Evolutionary conservation across 768 basidiomycete genomes (phyloP).

Genomic region (Tulasnella sp.): DNA sequence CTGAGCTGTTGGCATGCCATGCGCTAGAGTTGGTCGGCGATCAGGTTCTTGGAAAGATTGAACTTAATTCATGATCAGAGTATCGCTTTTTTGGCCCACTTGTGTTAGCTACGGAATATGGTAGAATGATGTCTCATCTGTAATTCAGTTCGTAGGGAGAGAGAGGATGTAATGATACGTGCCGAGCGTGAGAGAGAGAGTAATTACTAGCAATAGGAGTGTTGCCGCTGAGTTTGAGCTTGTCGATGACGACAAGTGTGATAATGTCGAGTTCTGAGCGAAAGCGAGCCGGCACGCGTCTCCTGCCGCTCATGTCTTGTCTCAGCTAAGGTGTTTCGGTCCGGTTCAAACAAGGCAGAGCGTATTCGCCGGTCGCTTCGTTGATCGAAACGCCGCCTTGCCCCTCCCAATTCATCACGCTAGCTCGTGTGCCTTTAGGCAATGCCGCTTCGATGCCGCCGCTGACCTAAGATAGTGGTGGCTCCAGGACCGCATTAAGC

Average conservation of each 20-base stretch:
- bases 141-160: not conserved
- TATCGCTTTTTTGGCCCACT: too few relatives aligned
- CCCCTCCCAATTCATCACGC: too few relatives aligned
- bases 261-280: too few relatives aligned
- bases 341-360: too few relatives aligned
- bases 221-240: not conserved
- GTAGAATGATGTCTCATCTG: not conserved
- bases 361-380: too few relatives aligned
- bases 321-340: too few relatives aligned
- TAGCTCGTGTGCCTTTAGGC: constrained; percentile 1
- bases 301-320: too few relatives aligned
- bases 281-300: too few relatives aligned
- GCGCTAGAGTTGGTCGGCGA: not conserved
- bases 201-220: not conserved
- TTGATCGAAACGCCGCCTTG: too few relatives aligned
- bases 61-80: not conserved
- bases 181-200: too few relatives aligned
- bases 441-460: not conserved
- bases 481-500: not conserved
- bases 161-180: not conserved
- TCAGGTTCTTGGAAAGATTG: not conserved
- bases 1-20: not conserved
- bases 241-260: not conserved
- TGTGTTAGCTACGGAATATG: not conserved
- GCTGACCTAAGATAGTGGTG: not conserved